Base-by-base conservation (phyloP, 139 green algal genomes). In the Diplosphaera chodatii region DNA sequence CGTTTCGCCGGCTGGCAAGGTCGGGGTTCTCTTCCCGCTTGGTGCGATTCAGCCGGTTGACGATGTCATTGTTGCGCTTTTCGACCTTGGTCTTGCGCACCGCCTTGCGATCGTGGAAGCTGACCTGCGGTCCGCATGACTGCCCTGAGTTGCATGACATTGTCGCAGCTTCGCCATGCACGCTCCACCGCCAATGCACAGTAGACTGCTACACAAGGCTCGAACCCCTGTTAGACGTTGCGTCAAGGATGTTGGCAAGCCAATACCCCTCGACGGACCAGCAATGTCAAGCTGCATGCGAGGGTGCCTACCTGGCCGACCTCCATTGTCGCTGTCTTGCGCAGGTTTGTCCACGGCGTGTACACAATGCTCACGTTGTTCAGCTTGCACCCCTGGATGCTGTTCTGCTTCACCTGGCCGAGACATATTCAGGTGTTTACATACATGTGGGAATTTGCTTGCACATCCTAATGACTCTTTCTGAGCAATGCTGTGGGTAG, bases 371-470 rank as follows among this genome's bases (percentile, higher is more conserved):
- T 55, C n/a, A 78, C 48, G 29, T 68, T 70, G 33, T 68, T 56
- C 8, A 56, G 29, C 55, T 89, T 89, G 73, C 80, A 78, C 33
- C 91, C 91, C 76, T 94, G 83, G 71, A 99, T 99, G 48, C 85
- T 95, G 84, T 98, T 98, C 55, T 89, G 84, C 82, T 99, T 99
- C 25, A 98, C n/a, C n/a, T n/a, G n/a, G n/a, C n/a, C n/a, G n/a
- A n/a, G n/a, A n/a, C n/a, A n/a, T n/a, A n/a, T n/a, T n/a, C n/a
- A n/a, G n/a, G n/a, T n/a, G n/a, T n/a, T n/a, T n/a, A n/a, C n/a
- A n/a, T n/a, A n/a, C n/a, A n/a, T n/a, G n/a, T n/a, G n/a, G n/a
- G n/a, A n/a, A n/a, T n/a, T n/a, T n/a, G n/a, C n/a, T n/a, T n/a
- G n/a, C n/a, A n/a, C n/a, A n/a, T n/a, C n/a, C n/a, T n/a, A n/a